phyloP scores from a whole-genome alignment of 495 filamentous ascomycete species.

The Xylaria sp. region DNA sequence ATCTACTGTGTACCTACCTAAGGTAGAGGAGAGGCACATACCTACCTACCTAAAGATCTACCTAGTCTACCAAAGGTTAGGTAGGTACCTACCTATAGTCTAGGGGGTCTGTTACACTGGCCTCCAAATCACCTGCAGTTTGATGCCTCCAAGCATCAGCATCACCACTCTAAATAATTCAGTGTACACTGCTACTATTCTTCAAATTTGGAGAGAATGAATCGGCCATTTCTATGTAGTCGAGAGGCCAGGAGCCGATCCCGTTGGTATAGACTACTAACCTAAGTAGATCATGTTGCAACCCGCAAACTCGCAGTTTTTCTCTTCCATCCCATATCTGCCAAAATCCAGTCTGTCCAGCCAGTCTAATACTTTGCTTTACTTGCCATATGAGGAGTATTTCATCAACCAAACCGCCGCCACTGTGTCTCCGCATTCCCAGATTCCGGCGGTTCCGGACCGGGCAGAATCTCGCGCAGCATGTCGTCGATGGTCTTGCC shows the following conservation, averaged over 20 bases:
- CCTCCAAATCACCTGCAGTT: too few relatives aligned
- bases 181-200: too few relatives aligned
- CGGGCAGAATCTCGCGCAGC: constrained; percentile 44
- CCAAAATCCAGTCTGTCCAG: neutral
- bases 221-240: neutral
- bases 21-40: too few relatives aligned
- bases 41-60: too few relatives aligned
- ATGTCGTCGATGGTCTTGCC: constrained; percentile 41
- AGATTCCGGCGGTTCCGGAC: constrained; percentile 31
- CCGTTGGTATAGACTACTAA: neutral
- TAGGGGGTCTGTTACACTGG: too few relatives aligned
- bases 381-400: too few relatives aligned
- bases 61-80: too few relatives aligned
- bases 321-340: neutral
- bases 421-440: constrained; percentile 35
- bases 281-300: neutral
- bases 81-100: too few relatives aligned
- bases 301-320: neutral
- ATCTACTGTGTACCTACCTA: neutral
- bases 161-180: neutral
- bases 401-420: constrained; percentile 36
- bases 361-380: too few relatives aligned
- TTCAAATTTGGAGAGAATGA: neutral
- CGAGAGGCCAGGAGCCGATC: neutral
- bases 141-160: neutral